Percentiles rank a stretch among this genome's conserved stretches.
These are phyloP conservation scores for Zelopaecilomyces penicillatus DNA, from an alignment of 2,329 filamentous ascomycete genomes.

Conservation along the genomic window DNA sequence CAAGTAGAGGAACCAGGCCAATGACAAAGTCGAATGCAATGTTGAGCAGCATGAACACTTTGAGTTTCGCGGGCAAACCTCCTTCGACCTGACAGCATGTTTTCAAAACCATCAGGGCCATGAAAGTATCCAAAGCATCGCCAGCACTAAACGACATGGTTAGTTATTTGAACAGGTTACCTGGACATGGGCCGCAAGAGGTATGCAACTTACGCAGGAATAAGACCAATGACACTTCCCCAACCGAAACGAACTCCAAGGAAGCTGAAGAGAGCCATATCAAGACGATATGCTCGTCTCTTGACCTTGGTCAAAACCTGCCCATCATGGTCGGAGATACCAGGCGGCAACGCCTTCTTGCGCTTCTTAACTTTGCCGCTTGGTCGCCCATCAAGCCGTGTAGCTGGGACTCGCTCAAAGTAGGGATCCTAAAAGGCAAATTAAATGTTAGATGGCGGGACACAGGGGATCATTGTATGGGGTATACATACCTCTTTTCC, in stretches of 20 bases:
- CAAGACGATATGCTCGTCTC: constrained; percentile 73
- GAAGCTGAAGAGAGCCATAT: constrained; percentile 75
- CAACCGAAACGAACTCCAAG: constrained; percentile 81
- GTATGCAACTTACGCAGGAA: constrained; percentile 60
- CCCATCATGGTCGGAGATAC: constrained; percentile 74
- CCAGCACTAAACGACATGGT: constrained; percentile 47
- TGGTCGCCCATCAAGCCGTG: constrained; percentile 55
- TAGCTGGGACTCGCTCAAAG: constrained; percentile 74
- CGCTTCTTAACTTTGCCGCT: constrained; percentile 69
- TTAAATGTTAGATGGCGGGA: constrained; percentile 17
- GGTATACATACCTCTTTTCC: constrained; percentile 40
- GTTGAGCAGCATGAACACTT: constrained; percentile 71
- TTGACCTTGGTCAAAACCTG: constrained; percentile 80
- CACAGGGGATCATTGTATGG: neutral
- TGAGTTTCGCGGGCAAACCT: constrained; percentile 55
- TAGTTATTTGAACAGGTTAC: neutral
- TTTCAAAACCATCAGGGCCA: constrained; percentile 68
- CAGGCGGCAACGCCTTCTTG: constrained; percentile 75
- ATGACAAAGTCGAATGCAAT: constrained; percentile 65
- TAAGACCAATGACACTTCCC: constrained; percentile 74
- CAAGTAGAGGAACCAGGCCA: constrained; percentile 66
- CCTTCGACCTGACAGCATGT: constrained; percentile 68
- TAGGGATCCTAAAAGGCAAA: constrained; percentile 64
- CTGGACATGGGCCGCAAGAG: neutral
- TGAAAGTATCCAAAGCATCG: constrained; percentile 62